Conservation (phyloP, 1,284 basidiomycete species). For the Moniliella sp. region DNA sequence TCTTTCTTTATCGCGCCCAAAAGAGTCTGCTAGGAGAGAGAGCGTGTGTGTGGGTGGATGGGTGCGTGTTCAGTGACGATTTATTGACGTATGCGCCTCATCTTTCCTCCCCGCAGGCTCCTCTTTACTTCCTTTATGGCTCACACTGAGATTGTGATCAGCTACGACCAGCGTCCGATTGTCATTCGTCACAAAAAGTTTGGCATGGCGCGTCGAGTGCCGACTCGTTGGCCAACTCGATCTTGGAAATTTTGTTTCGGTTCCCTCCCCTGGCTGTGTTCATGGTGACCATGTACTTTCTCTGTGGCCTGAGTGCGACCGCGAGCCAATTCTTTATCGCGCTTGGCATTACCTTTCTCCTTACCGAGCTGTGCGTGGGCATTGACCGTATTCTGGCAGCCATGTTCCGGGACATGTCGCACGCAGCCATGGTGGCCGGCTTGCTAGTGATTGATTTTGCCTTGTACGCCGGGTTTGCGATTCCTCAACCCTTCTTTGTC, state of each 20-base stretch:
- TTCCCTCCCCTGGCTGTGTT: slow-evolving; percentile 9
- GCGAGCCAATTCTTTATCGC: slow-evolving; percentile 21
- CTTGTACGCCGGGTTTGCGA: slow-evolving; percentile 19
- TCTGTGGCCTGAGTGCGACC: slow-evolving; percentile 10
- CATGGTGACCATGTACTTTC: slow-evolving; percentile 20
- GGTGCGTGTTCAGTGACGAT: slow-evolving; percentile 15
- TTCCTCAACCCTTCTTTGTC: slow-evolving; percentile 29
- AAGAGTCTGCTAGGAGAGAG: too few relatives aligned
- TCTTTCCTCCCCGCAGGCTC: slow-evolving; percentile 11
- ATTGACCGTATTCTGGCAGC: slow-evolving; percentile 18
- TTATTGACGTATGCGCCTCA: slow-evolving; percentile 8
- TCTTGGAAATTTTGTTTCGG: slow-evolving; percentile 20
- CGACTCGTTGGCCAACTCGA: slow-evolving; percentile 11
- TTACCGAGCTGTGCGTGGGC: slow-evolving; percentile 15
- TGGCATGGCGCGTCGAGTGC: slow-evolving; percentile 17
- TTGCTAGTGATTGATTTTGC: slow-evolving; percentile 14
- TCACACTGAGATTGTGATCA: slow-evolving; percentile 13
- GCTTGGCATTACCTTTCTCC: slow-evolving; percentile 7
- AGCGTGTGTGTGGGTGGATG: slow-evolving; percentile 14
- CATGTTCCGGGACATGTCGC: slow-evolving; percentile 6
- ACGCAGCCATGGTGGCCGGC: slow-evolving; percentile 18
- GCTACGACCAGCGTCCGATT: slow-evolving; percentile 39
- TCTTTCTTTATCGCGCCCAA: too few relatives aligned
- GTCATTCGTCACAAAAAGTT: slow-evolving; percentile 41
- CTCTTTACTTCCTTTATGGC: slow-evolving; percentile 38